These are phyloP conservation scores for Fragaria nilgerrensis DNA, from an alignment of 306 rosid species.

Conservation along the genomic window DNA sequence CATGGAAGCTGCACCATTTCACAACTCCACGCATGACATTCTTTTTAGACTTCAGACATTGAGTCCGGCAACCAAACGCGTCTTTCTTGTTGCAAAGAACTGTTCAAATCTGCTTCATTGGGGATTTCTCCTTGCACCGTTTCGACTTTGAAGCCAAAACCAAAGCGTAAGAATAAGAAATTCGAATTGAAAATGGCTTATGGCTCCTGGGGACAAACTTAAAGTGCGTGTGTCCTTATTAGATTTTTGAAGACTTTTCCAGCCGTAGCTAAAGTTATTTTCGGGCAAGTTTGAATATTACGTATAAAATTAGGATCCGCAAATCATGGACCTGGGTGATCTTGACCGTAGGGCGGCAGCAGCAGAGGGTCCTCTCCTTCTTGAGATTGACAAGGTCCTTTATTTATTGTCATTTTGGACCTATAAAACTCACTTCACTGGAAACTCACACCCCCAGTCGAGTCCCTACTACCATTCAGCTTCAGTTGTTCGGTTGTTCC, in stretches of 20 bases:
- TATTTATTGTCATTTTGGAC: neutral
- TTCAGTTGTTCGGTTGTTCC: neutral
- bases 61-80: slow-evolving; percentile 1
- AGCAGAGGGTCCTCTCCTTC: too few species aligned
- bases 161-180: neutral
- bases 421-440: neutral
- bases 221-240: neutral
- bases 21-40: neutral
- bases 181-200: neutral
- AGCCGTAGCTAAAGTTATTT: neutral
- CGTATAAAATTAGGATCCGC: neutral
- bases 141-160: neutral
- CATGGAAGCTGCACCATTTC: neutral
- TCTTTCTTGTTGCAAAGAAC: neutral
- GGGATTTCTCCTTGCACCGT: neutral
- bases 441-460: neutral
- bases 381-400: neutral
- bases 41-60: neutral
- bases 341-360: too few species aligned
- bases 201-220: neutral
- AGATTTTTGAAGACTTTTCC: neutral
- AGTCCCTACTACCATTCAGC: neutral
- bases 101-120: neutral
- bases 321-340: neutral
- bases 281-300: slow-evolving; percentile 4